Percentiles rank a stretch among this genome's conserved stretches.
Conservation (phyloP, 768 basidiomycete species). For the Lentinus brumalis region DNA sequence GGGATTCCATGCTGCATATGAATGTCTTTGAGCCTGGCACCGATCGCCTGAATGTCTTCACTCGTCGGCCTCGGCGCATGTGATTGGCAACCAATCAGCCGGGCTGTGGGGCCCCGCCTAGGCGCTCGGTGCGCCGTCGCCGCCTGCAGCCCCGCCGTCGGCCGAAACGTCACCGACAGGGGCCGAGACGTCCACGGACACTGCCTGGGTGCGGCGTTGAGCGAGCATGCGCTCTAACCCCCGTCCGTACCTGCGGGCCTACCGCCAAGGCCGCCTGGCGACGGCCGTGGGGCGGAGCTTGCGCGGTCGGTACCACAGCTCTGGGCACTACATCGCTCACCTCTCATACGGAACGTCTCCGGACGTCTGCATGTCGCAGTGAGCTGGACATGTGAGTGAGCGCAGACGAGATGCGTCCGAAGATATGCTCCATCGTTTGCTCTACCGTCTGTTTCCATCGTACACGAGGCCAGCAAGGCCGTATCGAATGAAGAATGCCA, state of each 20-base stretch:
- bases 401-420: too few species aligned
- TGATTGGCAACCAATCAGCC: constrained; percentile 14
- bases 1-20: constrained; percentile 10
- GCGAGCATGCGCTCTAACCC: too few species aligned
- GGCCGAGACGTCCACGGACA: background rate
- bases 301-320: too few species aligned
- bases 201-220: too few species aligned
- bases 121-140: constrained; percentile 16
- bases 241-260: too few species aligned
- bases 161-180: constrained; percentile 16
- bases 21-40: constrained; percentile 18
- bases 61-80: constrained; percentile 12
- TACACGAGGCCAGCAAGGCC: constrained; percentile 89
- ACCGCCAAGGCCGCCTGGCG: too few species aligned
- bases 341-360: too few species aligned
- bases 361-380: too few species aligned
- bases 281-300: too few species aligned
- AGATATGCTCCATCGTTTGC: background rate
- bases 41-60: constrained; percentile 17
- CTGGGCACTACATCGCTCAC: too few species aligned
- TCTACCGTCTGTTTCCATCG: constrained; percentile 84
- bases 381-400: too few species aligned
- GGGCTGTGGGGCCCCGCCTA: constrained; percentile 18
- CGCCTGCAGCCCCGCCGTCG: constrained; percentile 15
- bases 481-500: constrained; percentile 88